Evolutionary conservation across 345 rosid species (phyloP), one percentile per base, ranked within the genome.

Genomic region (Eucalyptus erythrocorys): DNA sequence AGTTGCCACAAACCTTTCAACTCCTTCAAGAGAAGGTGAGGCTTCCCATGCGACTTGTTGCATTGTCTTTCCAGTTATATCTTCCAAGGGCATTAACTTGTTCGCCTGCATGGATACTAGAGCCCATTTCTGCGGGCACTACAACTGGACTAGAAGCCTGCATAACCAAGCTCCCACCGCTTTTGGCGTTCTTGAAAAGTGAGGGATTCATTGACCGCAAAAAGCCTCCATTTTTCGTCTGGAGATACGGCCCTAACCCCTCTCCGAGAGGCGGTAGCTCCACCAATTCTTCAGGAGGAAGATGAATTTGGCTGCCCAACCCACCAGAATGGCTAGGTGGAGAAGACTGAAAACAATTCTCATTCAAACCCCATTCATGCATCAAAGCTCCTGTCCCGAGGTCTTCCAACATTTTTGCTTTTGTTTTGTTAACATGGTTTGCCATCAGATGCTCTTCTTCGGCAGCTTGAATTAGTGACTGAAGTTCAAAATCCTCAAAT

Each of bases 71-170:
- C 99, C 99, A 66, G 97, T 96, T 90, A 97, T 91, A 91, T 97
- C 96, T 59, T 95, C 99, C 92, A 97, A 91, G 87, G 99, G 99
- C 99, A 97, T 97, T 88, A 96, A 86, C 90, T 94, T 95, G 90
- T 93, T 96, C 55, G 99, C 99, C 92, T 96, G 98, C 96, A 93
- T 91, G 21, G 99, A 96, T 91, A 89, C 94, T 94, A 87, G 96
- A 95, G 87, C 99, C 99, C 99, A 97, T 96, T 92, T 95, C 98
- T 26, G 98, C 99, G 30, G 99, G 99, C 76, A 97, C 96, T 87
- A 97, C 99, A 88, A 97, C 97, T 7, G 99, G 99, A 92, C 92
- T 94, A 53, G 99, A 97, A 90, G 94, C 98, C 91, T 97, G 99
- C 99, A 97, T 97, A 91, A 97, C 90, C 94, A 96, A 92, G 93